A percentile compares a stretch with the other conserved stretches of the same genome.
phyloP scores from a whole-genome alignment of 2,329 filamentous ascomycete species.

The Metarhizium brunneum region DNA sequence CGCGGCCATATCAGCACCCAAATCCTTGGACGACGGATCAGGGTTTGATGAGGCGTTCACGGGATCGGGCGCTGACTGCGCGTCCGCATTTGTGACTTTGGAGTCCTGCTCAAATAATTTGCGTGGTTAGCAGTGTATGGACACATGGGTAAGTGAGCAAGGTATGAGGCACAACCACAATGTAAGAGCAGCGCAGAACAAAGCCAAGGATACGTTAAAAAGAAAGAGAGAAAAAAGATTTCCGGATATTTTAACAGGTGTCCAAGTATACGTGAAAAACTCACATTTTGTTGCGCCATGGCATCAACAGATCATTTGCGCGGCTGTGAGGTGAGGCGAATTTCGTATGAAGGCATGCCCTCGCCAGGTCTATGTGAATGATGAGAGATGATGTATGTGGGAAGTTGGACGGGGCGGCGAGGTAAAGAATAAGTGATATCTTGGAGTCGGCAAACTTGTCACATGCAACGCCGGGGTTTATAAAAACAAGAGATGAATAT shows the following conservation, averaged over 20 bases:
- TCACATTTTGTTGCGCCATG: conserved; percentile 32
- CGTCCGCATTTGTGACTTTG: conserved; percentile 24
- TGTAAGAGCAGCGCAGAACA: not conserved
- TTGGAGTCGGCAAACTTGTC: not conserved
- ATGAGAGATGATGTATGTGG: conserved; percentile 1
- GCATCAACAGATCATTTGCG: conserved; percentile 25
- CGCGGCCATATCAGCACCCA: conserved; percentile 43
- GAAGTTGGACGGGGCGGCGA: not conserved
- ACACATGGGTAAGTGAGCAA: not conserved
- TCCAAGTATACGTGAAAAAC: conserved; percentile 5
- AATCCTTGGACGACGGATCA: conserved; percentile 39
- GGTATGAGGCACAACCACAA: not conserved
- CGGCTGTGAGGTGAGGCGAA: conserved; percentile 22
- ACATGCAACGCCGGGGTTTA: not conserved
- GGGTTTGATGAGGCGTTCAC: conserved; percentile 41
- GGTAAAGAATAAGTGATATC: not conserved
- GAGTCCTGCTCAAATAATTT: conserved; percentile 19
- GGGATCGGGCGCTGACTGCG: conserved; percentile 23
- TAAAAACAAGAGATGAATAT: not conserved
- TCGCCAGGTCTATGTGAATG: conserved; percentile 9
- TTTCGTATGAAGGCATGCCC: conserved; percentile 19
- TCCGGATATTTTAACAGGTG: no score
- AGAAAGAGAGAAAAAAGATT: not conserved
- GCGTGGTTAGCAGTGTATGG: not conserved
- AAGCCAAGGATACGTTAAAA: not conserved